A percentile compares a stretch with the other conserved stretches of the same genome.
phyloP scores from a whole-genome alignment of 495 filamentous ascomycete genomes.

The Staphylotrichum tortipilum region DNA sequence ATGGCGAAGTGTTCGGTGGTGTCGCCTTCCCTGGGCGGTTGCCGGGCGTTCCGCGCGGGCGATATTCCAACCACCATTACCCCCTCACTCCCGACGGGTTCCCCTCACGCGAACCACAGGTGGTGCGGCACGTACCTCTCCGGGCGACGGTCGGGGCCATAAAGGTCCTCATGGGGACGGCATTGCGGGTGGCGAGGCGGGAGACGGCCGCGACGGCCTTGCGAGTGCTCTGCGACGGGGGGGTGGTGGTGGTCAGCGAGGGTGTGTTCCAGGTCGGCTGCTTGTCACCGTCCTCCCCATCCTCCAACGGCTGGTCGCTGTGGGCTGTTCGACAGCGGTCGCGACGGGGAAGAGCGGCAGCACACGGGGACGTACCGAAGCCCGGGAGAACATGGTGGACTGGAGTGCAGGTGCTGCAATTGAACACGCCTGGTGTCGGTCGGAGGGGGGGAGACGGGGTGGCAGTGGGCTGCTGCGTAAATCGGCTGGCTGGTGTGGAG shows the following conservation, averaged over 20 bases:
- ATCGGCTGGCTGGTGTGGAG: conserved; percentile 13
- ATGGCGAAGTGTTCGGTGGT: background rate
- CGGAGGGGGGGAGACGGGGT: conserved; percentile 14
- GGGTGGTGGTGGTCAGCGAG: too few relatives aligned
- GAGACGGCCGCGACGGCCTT: conserved; percentile 55
- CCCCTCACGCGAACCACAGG: too few relatives aligned
- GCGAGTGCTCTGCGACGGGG: conserved; percentile 51
- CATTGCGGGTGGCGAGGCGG: conserved; percentile 67
- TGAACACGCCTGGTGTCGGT: conserved; percentile 16
- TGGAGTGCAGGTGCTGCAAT: conserved; percentile 22
- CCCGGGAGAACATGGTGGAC: conserved; percentile 58
- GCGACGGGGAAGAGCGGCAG: too few relatives aligned
- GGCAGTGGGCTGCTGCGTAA: conserved; percentile 17
- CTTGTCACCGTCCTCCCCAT: too few relatives aligned
- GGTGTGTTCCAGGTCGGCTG: too few relatives aligned
- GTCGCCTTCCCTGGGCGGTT: background rate
- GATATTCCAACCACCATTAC: background rate
- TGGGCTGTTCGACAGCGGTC: too few relatives aligned
- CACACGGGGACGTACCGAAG: conserved; percentile 50
- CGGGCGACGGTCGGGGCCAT: conserved; percentile 64
- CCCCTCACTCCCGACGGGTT: background rate
- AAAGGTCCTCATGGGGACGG: conserved; percentile 69
- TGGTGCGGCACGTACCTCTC: conserved; percentile 62
- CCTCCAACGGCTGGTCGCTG: too few relatives aligned
- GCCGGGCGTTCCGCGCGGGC: conserved; percentile 5